phyloP scores from a whole-genome alignment of 1,284 basidiomycete species.

The Peniophora sp. region DNA sequence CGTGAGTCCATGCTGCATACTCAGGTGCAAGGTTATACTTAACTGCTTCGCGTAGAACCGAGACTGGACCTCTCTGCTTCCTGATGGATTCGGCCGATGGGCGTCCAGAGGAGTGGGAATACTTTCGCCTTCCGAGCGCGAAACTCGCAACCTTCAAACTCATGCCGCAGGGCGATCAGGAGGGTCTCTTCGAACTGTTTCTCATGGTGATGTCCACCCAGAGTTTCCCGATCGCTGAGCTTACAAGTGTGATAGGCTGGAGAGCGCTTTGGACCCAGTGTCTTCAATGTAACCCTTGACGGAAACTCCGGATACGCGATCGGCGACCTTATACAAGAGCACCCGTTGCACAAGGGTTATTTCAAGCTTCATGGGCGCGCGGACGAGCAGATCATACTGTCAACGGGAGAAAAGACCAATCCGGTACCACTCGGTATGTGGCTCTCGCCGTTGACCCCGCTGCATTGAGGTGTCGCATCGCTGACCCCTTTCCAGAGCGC shows the following conservation, averaged over 20 bases:
- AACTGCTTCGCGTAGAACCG: conserved; percentile 1
- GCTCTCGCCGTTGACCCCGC: background rate
- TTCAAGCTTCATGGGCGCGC: conserved; percentile 15
- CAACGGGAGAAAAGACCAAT: conserved; percentile 24
- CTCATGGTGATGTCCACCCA: conserved; percentile 6
- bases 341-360: conserved; percentile 17
- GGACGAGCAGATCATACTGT: conserved; percentile 18
- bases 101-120: conserved; percentile 11
- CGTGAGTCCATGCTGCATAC: conserved; percentile 4
- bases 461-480: background rate
- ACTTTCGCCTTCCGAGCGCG: conserved; percentile 7
- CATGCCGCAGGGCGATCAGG: background rate
- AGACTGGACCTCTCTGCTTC: conserved; percentile 3
- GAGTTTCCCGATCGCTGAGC: background rate
- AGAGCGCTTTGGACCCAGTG: conserved; percentile 1
- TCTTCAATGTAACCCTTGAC: background rate
- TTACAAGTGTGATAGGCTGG: background rate
- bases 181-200: conserved; percentile 7
- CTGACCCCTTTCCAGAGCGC: conserved; percentile 14
- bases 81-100: conserved; percentile 1
- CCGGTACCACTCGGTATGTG: conserved; percentile 12
- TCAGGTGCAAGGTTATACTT: background rate
- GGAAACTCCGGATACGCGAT: conserved; percentile 3
- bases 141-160: background rate
- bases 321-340: conserved; percentile 18